phyloP scores from a whole-genome alignment of 768 basidiomycete genomes.

The Lyophyllum atratum region DNA sequence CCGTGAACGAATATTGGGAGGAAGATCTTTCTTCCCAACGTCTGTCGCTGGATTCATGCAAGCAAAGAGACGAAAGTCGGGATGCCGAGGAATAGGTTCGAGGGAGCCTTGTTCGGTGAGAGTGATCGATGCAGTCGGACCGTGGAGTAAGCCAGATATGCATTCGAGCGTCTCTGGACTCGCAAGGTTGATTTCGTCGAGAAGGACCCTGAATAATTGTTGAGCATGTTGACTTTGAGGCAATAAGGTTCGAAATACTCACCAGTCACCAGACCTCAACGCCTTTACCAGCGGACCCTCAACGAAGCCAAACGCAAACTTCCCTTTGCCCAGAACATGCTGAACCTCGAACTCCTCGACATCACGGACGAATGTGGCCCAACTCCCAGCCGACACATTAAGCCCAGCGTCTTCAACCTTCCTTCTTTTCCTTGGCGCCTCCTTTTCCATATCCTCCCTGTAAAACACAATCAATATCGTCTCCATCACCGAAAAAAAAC shows the following conservation, averaged over 20 bases:
- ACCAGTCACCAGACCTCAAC: slow-evolving; percentile 89
- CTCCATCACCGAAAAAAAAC: background rate
- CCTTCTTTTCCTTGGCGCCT: slow-evolving; percentile 23
- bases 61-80: slow-evolving; percentile 94
- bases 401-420: slow-evolving; percentile 13
- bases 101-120: slow-evolving; percentile 92
- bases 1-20: slow-evolving; percentile 83
- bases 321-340: slow-evolving; percentile 84
- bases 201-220: slow-evolving; percentile 66
- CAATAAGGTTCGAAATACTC: slow-evolving; percentile 26
- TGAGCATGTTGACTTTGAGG: background rate
- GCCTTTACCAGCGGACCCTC: slow-evolving; percentile 97
- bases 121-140: slow-evolving; percentile 86
- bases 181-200: slow-evolving; percentile 96
- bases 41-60: slow-evolving; percentile 99
- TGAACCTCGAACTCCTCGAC: slow-evolving; percentile 85
- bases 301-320: slow-evolving; percentile 92
- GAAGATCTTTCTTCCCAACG: slow-evolving; percentile 96
- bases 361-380: slow-evolving; percentile 30
- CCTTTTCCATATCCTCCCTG: slow-evolving; percentile 30
- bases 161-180: slow-evolving; percentile 94
- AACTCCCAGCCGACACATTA: slow-evolving; percentile 16
- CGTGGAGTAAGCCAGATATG: slow-evolving; percentile 82
- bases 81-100: slow-evolving; percentile 87
- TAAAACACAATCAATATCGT: background rate